Base-by-base conservation (phyloP, 1,139 yeast species). In the Suzukiozyma palmioleophila region DNA sequence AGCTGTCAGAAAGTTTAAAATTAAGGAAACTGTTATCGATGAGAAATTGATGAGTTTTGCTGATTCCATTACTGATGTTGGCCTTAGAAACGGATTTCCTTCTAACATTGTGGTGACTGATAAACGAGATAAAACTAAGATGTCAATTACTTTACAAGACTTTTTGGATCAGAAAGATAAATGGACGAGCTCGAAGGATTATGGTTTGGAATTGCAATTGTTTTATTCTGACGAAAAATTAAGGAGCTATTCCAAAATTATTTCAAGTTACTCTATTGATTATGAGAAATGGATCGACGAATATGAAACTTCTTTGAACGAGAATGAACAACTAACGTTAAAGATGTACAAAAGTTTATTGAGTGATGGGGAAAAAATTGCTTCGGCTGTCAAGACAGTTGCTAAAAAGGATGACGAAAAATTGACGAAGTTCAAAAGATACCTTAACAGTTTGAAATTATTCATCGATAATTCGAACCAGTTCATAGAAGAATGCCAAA, bases 401-500 rank as follows among this genome's bases (percentile, higher is more conserved):
- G 42, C 43, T 7, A 40, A 44, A 3, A 45, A 49, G 29, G 53
- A 51, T 6, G 39, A 45, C 18, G 49, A 47, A 3, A 53, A 46
- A 31, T 47, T 57, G 16, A 43, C 44, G 14, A 43, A 47, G 5
- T 62, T 62, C 39, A 50, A 52, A 31, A 37, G 41, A 4, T 43
- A 49, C 35, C 48, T 67, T 13, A 63, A 61, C 13, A 70, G 71
- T 28, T 59, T 81, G 42, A 60, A 67, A 37, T 43, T 48, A 2
- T 75, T 77, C 48, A 62, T 81, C 26, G 60, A 61, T 1, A 56
- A 60, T 25, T 75, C 82, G 0, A 70, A 69, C 37, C 57, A 54
- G 4, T 80, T 85, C 72, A 66, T 74, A 18, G 82, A 76, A 15
- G 73, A 73, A 33, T 84, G 85, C 27, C 81, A 78, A 45, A 60